Percentiles rank a stretch among this genome's conserved stretches.
phyloP scores from a whole-genome alignment of 257 asterid genomes.

The Euphrasia confusa region DNA sequence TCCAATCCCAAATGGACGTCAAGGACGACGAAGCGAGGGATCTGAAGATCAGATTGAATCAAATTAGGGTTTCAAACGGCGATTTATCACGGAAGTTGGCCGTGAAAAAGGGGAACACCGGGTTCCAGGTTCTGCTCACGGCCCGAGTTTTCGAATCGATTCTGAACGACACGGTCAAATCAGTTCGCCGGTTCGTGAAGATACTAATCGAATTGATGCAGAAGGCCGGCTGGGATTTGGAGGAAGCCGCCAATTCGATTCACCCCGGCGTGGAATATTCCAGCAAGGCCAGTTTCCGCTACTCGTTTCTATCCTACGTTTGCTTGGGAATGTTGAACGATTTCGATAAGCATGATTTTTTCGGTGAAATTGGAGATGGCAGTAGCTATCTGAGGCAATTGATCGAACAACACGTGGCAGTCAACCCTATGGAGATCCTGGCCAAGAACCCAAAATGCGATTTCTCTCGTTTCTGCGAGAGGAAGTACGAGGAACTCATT shows the following conservation, averaged over 20 bases:
- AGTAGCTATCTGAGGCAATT: constrained; percentile 46
- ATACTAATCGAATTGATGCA: constrained; percentile 71
- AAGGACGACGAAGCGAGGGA: constrained; percentile 69
- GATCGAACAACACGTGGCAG: constrained; percentile 66
- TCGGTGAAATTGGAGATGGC: background rate
- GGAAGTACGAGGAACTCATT: constrained; percentile 71
- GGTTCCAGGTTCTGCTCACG: constrained; percentile 54
- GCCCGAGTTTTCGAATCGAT: constrained; percentile 72
- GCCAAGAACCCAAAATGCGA: constrained; percentile 56
- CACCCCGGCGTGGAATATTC: constrained; percentile 46
- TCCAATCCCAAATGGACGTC: constrained; percentile 63
- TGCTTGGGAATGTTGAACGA: constrained; percentile 55
- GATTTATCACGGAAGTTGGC: constrained; percentile 49
- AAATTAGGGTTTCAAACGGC: constrained; percentile 30
- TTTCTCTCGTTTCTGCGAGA: constrained; percentile 74
- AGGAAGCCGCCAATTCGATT: constrained; percentile 60
- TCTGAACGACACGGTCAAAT: constrained; percentile 63
- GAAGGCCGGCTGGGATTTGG: constrained; percentile 78
- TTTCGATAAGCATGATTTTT: too few species aligned
- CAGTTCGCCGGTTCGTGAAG: constrained; percentile 59
- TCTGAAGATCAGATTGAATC: constrained; percentile 56
- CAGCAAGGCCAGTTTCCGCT: constrained; percentile 56
- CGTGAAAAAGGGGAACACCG: constrained; percentile 32
- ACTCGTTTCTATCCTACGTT: constrained; percentile 62
- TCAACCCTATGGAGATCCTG: constrained; percentile 73